Percentiles rank a stretch among this genome's conserved stretches.
These are phyloP conservation scores for Inga leiocalycina DNA, from an alignment of 306 rosid species.

Conservation along the genomic window DNA sequence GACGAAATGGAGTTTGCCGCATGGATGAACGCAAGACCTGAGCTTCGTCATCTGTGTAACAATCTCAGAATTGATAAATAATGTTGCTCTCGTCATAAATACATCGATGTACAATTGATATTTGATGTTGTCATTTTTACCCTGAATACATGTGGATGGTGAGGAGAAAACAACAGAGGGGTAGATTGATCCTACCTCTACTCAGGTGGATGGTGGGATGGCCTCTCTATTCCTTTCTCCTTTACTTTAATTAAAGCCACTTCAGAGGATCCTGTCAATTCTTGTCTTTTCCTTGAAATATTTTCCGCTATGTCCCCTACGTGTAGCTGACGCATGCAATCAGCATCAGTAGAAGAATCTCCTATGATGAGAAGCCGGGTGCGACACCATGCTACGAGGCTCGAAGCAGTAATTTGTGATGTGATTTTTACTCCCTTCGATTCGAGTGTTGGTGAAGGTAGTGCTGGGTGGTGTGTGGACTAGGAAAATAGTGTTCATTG, in stretches of 20 bases:
- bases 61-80: constrained; percentile 81
- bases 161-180: background rate
- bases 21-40: constrained; percentile 93
- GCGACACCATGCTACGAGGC: background rate
- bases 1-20: constrained; percentile 47
- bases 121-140: constrained; percentile 23
- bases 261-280: background rate
- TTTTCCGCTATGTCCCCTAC: constrained; percentile 3
- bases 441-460: background rate
- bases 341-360: background rate
- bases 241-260: background rate
- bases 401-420: constrained; percentile 9
- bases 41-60: constrained; percentile 86
- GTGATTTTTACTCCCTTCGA: background rate
- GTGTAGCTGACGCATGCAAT: background rate
- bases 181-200: background rate
- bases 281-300: background rate
- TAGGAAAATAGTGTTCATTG: constrained; percentile 11
- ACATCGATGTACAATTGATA: constrained; percentile 45
- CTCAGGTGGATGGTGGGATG: background rate
- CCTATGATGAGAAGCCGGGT: constrained; percentile 8
- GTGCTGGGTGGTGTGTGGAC: background rate
- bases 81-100: constrained; percentile 31
- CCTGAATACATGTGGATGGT: background rate
- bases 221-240: background rate